These are phyloP conservation scores for Candida tetrigidarum DNA, from an alignment of 1,139 yeast genomes.

Conservation along the genomic window DNA sequence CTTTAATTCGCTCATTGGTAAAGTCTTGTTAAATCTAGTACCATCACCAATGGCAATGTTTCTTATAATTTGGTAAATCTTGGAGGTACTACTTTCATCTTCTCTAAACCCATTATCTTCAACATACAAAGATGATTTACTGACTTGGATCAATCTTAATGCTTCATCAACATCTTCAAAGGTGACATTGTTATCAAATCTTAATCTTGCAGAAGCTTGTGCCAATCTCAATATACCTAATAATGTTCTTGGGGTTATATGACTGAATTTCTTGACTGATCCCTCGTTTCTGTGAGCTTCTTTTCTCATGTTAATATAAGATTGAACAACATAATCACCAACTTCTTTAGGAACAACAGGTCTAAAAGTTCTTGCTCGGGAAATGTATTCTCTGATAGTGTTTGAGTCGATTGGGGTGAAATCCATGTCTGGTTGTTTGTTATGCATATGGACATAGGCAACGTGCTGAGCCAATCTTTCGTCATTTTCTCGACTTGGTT, in stretches of 20 bases:
- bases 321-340: slow-evolving; percentile 84
- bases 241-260: slow-evolving; percentile 94
- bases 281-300: slow-evolving; percentile 83
- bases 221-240: slow-evolving; percentile 91
- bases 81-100: slow-evolving; percentile 56
- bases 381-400: slow-evolving; percentile 85
- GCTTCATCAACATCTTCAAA: slow-evolving; percentile 95
- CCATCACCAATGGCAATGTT: slow-evolving; percentile 55
- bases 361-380: slow-evolving; percentile 81
- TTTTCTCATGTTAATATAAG: slow-evolving; percentile 91
- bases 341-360: slow-evolving; percentile 89
- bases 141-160: slow-evolving; percentile 79
- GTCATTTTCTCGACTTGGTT: slow-evolving; percentile 80
- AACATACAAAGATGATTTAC: slow-evolving; percentile 76
- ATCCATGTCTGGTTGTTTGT: slow-evolving; percentile 78
- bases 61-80: slow-evolving; percentile 64
- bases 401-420: slow-evolving; percentile 78
- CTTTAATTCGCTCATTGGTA: slow-evolving; percentile 63
- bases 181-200: slow-evolving; percentile 75
- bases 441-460: slow-evolving; percentile 94
- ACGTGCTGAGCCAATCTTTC: slow-evolving; percentile 91
- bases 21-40: slow-evolving; percentile 36
- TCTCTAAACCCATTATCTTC: slow-evolving; percentile 55
- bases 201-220: slow-evolving; percentile 90
- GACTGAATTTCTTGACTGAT: slow-evolving; percentile 77